phyloP scores from a whole-genome alignment of 2,329 filamentous ascomycete genomes.

The Ascochyta lentis region DNA sequence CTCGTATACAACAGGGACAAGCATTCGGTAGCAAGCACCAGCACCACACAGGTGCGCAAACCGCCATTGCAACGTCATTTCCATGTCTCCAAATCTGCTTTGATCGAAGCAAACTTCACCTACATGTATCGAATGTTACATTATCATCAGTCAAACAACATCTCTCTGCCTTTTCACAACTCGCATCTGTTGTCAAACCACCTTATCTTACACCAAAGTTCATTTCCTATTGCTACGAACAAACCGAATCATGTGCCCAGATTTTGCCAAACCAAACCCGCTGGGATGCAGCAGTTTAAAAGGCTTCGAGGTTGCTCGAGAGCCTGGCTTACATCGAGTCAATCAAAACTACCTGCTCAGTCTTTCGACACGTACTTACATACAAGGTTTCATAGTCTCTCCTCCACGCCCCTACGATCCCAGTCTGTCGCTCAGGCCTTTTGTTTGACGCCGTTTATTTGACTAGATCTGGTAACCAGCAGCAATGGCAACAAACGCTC shows the following conservation, averaged over 20 bases:
- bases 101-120: conserved; percentile 16
- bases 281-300: conserved; percentile 27
- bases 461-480: conserved; percentile 2
- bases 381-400: conserved; percentile 24
- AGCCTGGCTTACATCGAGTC: conserved; percentile 20
- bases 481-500: conserved; percentile 46
- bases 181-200: conserved; percentile 18
- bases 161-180: conserved; percentile 2
- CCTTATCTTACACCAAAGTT: conserved; percentile 13
- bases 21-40: conserved; percentile 37
- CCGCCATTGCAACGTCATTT: conserved; percentile 13
- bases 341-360: conserved; percentile 16
- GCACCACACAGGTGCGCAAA: conserved; percentile 35
- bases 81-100: conserved; percentile 1
- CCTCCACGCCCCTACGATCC: neutral
- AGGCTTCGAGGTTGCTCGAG: conserved; percentile 20
- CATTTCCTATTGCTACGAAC: conserved; percentile 17
- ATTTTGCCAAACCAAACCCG: conserved; percentile 25
- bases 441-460: conserved; percentile 20
- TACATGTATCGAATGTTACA: conserved; percentile 5
- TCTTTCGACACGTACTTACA: conserved; percentile 27
- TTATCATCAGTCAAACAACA: conserved; percentile 4
- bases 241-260: conserved; percentile 22
- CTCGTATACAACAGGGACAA: conserved; percentile 29
- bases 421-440: neutral